A percentile compares a stretch with the other conserved stretches of the same genome.
phyloP scores from a whole-genome alignment of 1,284 basidiomycete species.

The Cryptococcus hybrid region DNA sequence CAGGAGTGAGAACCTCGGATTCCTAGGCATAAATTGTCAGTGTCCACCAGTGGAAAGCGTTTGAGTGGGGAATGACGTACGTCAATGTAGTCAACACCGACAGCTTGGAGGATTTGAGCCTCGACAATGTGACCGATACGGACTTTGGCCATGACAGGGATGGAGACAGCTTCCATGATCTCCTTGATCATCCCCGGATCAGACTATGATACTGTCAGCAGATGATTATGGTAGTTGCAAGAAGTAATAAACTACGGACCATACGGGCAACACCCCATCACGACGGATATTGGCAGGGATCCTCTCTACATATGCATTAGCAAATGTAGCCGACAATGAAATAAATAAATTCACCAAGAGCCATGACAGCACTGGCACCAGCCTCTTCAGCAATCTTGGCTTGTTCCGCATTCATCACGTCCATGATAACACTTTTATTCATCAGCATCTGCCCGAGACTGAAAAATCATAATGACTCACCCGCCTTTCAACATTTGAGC shows the following conservation, averaged over 20 bases:
- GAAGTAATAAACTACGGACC: constrained; percentile 55
- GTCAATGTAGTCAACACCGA: constrained; percentile 98
- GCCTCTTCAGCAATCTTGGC: constrained; percentile 97
- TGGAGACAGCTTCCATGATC: constrained; percentile 87
- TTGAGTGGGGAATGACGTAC: constrained; percentile 18
- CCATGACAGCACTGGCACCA: constrained; percentile 98
- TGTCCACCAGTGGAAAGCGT: background rate
- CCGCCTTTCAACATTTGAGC: constrained; percentile 89
- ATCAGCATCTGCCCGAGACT: background rate
- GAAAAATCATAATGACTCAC: constrained; percentile 23
- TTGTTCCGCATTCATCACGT: constrained; percentile 60
- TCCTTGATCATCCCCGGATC: constrained; percentile 97
- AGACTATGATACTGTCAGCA: constrained; percentile 57
- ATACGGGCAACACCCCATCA: constrained; percentile 91
- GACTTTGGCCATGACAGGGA: constrained; percentile 60
- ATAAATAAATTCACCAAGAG: constrained; percentile 54
- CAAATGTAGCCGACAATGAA: background rate
- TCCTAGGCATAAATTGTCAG: constrained; percentile 51
- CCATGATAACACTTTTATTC: constrained; percentile 80
- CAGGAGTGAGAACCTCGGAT: constrained; percentile 94
- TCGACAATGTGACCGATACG: constrained; percentile 96
- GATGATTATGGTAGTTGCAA: background rate
- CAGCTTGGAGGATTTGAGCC: constrained; percentile 82
- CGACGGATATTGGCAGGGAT: constrained; percentile 94
- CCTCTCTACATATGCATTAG: constrained; percentile 58